These are phyloP conservation scores for Vanrija pseudolonga DNA, from an alignment of 1,284 basidiomycete genomes.

Conservation along the genomic window DNA sequence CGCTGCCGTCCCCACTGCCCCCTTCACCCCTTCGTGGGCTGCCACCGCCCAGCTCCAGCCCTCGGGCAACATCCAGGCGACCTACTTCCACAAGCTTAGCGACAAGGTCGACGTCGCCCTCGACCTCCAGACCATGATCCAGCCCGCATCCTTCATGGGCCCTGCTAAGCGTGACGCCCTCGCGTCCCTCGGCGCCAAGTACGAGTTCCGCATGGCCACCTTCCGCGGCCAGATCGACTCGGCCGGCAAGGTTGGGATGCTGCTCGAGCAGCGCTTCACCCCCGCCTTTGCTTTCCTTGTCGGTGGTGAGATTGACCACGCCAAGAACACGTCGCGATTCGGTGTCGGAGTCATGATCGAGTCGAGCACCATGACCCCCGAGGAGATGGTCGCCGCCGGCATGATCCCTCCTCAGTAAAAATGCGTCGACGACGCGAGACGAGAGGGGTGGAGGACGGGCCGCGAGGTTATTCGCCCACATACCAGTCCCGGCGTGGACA, in stretches of 20 bases:
- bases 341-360: conserved; percentile 97
- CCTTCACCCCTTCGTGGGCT: conserved; percentile 68
- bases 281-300: conserved; percentile 93
- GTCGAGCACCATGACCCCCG: conserved; percentile 48
- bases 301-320: conserved; percentile 96
- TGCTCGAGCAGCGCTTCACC: conserved; percentile 93
- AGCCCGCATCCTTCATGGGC: conserved; percentile 55
- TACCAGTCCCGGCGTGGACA: too few species aligned
- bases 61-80: conserved; percentile 79
- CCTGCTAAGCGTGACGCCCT: conserved; percentile 78
- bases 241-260: conserved; percentile 86
- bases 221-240: conserved; percentile 91
- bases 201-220: conserved; percentile 89
- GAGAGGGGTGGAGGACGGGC: not conserved
- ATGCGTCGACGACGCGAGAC: not conserved
- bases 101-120: conserved; percentile 99
- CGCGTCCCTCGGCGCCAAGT: conserved; percentile 91
- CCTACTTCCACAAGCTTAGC: conserved; percentile 93
- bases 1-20: conserved; percentile 28
- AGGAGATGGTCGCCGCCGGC: conserved; percentile 49
- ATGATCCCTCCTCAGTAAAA: conserved; percentile 39
- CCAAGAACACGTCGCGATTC: conserved; percentile 92
- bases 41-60: conserved; percentile 87
- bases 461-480: not conserved
- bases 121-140: conserved; percentile 79